Base-by-base conservation (phyloP, 257 asterid genomes). In the Salvia splendens region DNA sequence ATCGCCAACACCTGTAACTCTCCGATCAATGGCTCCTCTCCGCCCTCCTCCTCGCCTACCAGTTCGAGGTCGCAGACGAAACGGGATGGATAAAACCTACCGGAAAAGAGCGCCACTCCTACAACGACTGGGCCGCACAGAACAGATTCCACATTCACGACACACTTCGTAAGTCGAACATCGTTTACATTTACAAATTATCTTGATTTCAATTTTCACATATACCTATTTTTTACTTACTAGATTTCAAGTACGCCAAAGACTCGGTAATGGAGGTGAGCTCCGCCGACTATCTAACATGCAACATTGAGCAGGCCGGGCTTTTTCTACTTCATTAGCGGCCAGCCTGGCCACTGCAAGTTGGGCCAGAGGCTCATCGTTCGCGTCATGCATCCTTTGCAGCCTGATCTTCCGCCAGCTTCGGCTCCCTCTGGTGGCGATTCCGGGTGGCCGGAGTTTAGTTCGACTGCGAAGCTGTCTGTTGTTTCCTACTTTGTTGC, bases 41-140 rank as follows among this genome's bases (percentile, higher is more conserved):
- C 53, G 73, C 80, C 65, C 5, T 67, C 78, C 12, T 0, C 70
- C 55, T 54, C 62, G 17, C 78, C 36, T 78, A 72, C 59, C 87
- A 77, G 70, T 88, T 80, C 12, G 62, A 78, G 24, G 89, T 91
- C 14, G 97, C 96, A 10, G 87, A 72, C 20, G 72, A 68, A 28
- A 70, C 6, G 11, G 88, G 84, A 10, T 91, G 96, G 97, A 68
- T 8, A 4, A 79, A 56, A 51, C 97, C 97, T 0, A 83, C 84
- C 8, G 86, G 81, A 6, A 77, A 83, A 8, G 89, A 84, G 47
- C 77, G 91, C 11, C 82, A 84, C 35, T 77, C 92, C 0, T 91
- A 91, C 35, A 88, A 88, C 30, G 79, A 86, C 30, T 91, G 97
- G 97, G 97, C 97, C 15, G 74, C 89, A 4, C 76, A 59, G 65